Base-by-base conservation (phyloP, 2,329 filamentous ascomycete genomes). In the Neonectria ditissima region DNA sequence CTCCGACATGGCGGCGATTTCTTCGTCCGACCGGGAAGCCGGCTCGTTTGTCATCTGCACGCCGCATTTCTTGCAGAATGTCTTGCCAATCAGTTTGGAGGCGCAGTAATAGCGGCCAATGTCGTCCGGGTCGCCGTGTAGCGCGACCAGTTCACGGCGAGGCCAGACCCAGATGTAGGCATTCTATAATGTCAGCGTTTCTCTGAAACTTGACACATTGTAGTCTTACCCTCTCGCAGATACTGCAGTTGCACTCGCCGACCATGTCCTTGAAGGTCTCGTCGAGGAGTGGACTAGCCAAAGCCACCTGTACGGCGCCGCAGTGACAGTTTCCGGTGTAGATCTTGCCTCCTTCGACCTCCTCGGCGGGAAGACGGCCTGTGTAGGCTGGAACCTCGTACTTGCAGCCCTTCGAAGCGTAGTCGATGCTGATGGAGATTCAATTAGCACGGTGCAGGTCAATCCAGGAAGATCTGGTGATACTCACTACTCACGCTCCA, bases 241-340 rank as follows among this genome's bases (percentile, higher is more conserved):
- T 79, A 69, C 84, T 86, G 77, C 85, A 87, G 72, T 85, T 83
- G 75, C 84, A 86, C 54, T 84, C 81, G 1, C 75, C 24, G 5
- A 79, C 65, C 1, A 13, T 54, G 13, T 76, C 77, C 3, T 72
- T 58, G 28, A 65, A 77, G 11, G 71, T 79, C 70, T 74, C 77
- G 69, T 82, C 78, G 10, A 86, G 69, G 1, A 82, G 79, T 65
- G 80, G 79, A 60, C 76, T 76, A 54, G 76, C 79, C 37, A 85
- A 43, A 1, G 82, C 81, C 1, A 84, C 58, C 16, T 75, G 80
- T 24, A 87, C 76, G 20, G 79, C 80, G 28, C 84, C 84, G 71
- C 85, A 87, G 73, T 87, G 84, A 71, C 85, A 87, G 71, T 82
- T 81, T 9, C 84, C 85, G 14, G 80, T 80, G 68, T 85, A 84